Percentiles rank a stretch among this genome's conserved stretches.
Evolutionary conservation across 192 early-diverging fungal species (phyloP).

Genomic region (Chytriomyces confervae): DNA sequence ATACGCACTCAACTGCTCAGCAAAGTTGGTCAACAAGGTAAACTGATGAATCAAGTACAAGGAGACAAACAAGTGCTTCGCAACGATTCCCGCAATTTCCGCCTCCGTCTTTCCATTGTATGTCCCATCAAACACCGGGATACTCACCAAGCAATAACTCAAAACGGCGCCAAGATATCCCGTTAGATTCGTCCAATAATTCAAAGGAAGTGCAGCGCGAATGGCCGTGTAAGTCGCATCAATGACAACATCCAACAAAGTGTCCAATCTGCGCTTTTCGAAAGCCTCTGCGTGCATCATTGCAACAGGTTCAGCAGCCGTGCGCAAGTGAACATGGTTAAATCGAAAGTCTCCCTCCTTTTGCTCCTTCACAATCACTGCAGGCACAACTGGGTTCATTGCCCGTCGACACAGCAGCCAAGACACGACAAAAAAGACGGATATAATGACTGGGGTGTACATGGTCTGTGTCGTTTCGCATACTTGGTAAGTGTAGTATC

Average conservation of each 20-base stretch:
- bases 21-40: slow-evolving; percentile 70
- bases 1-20: slow-evolving; percentile 46
- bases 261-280: slow-evolving; percentile 62
- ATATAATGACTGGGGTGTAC: slow-evolving; percentile 74
- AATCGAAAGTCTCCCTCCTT: slow-evolving; percentile 84
- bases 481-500: slow-evolving; percentile 79
- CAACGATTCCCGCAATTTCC: slow-evolving; percentile 77
- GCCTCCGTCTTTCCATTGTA: slow-evolving; percentile 71
- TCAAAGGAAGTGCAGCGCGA: slow-evolving; percentile 47
- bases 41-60: slow-evolving; percentile 85
- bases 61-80: slow-evolving; percentile 78
- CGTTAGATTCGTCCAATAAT: slow-evolving; percentile 60
- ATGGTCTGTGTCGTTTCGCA: slow-evolving; percentile 65
- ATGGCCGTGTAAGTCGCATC: slow-evolving; percentile 63
- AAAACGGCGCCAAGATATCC: slow-evolving; percentile 81
- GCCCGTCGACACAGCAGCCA: slow-evolving; percentile 65
- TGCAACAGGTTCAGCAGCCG: slow-evolving; percentile 78
- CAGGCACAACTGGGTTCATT: slow-evolving; percentile 75
- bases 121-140: slow-evolving; percentile 77
- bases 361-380: slow-evolving; percentile 73
- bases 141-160: slow-evolving; percentile 78
- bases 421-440: slow-evolving; percentile 74
- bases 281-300: slow-evolving; percentile 74
- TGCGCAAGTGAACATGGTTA: slow-evolving; percentile 72
- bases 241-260: slow-evolving; percentile 59